Evolutionary conservation across 192 early-diverging fungal species (phyloP).

Genomic region (Entomortierella chlamydospora): DNA sequence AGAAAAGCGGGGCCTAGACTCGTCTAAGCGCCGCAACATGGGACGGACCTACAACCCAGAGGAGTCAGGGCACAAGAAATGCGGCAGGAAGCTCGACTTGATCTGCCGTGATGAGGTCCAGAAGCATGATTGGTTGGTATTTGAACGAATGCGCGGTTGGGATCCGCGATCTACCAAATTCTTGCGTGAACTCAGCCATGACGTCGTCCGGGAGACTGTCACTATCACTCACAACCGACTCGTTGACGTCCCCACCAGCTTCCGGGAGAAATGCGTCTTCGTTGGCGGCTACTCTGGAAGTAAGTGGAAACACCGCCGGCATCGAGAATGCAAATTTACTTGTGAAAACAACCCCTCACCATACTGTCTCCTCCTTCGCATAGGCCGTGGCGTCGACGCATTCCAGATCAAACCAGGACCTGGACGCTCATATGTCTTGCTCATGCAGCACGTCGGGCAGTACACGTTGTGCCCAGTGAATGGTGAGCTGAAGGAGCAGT

Average conservation of each 20-base stretch:
- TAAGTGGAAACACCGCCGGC: conserved; percentile 10
- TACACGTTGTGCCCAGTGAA: conserved; percentile 14
- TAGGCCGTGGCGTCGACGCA: conserved; percentile 9
- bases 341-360: background rate
- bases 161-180: conserved; percentile 34
- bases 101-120: conserved; percentile 29
- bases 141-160: conserved; percentile 36
- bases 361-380: background rate
- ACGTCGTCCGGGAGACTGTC: background rate
- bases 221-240: background rate
- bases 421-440: conserved; percentile 22
- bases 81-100: conserved; percentile 41
- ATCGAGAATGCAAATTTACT: conserved; percentile 4
- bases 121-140: conserved; percentile 36
- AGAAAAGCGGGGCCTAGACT: conserved; percentile 38
- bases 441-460: conserved; percentile 18
- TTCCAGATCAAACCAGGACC: conserved; percentile 24
- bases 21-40: conserved; percentile 28
- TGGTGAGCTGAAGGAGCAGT: conserved; percentile 21
- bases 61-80: conserved; percentile 12
- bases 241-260: too few species aligned
- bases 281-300: background rate
- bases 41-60: conserved; percentile 17
- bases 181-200: conserved; percentile 19
- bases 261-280: background rate